These are phyloP conservation scores for Neurospora sublineolata DNA, from an alignment of 495 filamentous ascomycete genomes.

Conservation along the genomic window DNA sequence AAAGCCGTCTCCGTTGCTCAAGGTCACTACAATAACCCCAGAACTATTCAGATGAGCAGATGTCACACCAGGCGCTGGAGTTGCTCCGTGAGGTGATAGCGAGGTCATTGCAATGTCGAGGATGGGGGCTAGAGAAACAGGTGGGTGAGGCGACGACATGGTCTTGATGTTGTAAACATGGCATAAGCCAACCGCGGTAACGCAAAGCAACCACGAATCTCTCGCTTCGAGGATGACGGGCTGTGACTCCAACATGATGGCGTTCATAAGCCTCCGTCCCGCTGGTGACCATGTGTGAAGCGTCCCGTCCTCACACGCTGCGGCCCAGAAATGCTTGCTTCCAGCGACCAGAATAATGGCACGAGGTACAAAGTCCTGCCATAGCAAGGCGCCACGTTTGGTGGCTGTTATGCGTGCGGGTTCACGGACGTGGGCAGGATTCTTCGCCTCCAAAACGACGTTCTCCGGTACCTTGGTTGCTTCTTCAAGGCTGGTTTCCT, in stretches of 20 bases:
- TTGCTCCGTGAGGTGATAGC: slow-evolving; percentile 58
- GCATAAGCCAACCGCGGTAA: slow-evolving; percentile 78
- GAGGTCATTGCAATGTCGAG: slow-evolving; percentile 65
- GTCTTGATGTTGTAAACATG: slow-evolving; percentile 89
- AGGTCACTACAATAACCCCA: slow-evolving; percentile 69
- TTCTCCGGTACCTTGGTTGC: slow-evolving; percentile 50
- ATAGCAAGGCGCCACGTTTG: slow-evolving; percentile 72
- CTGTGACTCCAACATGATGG: slow-evolving; percentile 79
- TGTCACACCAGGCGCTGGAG: slow-evolving; percentile 65
- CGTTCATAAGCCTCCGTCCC: slow-evolving; percentile 74
- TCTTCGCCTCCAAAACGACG: slow-evolving; percentile 37
- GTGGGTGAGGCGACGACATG: slow-evolving; percentile 76
- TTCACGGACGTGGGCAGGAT: slow-evolving; percentile 53
- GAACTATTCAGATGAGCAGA: slow-evolving; percentile 82
- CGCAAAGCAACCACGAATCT: slow-evolving; percentile 77
- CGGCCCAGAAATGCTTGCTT: slow-evolving; percentile 82
- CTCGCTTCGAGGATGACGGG: slow-evolving; percentile 86
- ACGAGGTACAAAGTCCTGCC: slow-evolving; percentile 86
- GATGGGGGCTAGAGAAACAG: slow-evolving; percentile 79
- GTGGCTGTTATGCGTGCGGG: slow-evolving; percentile 72
- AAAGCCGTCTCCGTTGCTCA: slow-evolving; percentile 90
- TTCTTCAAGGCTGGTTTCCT: slow-evolving; percentile 40
- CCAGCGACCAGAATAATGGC: slow-evolving; percentile 78
- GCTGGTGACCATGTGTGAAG: slow-evolving; percentile 90
- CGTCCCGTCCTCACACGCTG: slow-evolving; percentile 87